Conservation (phyloP, 495 filamentous ascomycete genomes). For the Podospora comata region DNA sequence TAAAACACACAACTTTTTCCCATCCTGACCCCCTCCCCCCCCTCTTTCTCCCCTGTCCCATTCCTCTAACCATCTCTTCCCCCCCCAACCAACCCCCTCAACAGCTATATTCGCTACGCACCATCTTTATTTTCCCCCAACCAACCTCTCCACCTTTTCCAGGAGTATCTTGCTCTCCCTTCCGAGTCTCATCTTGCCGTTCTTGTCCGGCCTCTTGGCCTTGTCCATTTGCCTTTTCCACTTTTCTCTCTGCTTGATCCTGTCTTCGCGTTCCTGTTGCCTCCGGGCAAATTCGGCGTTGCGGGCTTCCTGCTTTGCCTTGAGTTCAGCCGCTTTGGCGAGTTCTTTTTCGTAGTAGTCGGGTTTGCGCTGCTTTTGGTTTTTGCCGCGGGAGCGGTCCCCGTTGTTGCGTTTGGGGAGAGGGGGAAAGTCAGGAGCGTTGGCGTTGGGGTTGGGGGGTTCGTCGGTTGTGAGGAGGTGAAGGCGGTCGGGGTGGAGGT, state of each 20-base stretch:
- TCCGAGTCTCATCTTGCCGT: constrained; percentile 79
- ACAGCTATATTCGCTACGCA: too few relatives aligned
- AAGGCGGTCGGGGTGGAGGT: constrained; percentile 14
- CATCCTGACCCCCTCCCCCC: too few relatives aligned
- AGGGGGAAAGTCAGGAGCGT: constrained; percentile 42
- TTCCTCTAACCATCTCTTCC: too few relatives aligned
- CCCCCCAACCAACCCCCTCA: constrained; percentile 55
- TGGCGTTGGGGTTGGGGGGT: constrained; percentile 58
- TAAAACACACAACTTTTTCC: too few relatives aligned
- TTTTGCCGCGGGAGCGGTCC: constrained; percentile 31
- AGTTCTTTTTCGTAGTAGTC: constrained; percentile 75
- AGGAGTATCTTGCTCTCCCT: constrained; percentile 79
- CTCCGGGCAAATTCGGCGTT: constrained; percentile 55
- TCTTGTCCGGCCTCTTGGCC: constrained; percentile 64
- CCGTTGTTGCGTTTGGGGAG: neutral
- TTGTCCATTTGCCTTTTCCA: constrained; percentile 69
- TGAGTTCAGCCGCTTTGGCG: constrained; percentile 59
- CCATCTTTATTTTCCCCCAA: constrained; percentile 30
- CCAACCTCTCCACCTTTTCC: constrained; percentile 72
- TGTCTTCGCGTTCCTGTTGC: constrained; percentile 50
- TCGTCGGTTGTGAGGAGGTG: constrained; percentile 10
- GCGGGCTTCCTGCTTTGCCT: constrained; percentile 59
- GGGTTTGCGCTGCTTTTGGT: constrained; percentile 54
- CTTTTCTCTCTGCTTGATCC: constrained; percentile 59
- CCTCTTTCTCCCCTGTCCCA: too few relatives aligned